Evolutionary conservation across 2,329 filamentous ascomycete genomes (phyloP).

Genomic region (Aureobasidium sp.): DNA sequence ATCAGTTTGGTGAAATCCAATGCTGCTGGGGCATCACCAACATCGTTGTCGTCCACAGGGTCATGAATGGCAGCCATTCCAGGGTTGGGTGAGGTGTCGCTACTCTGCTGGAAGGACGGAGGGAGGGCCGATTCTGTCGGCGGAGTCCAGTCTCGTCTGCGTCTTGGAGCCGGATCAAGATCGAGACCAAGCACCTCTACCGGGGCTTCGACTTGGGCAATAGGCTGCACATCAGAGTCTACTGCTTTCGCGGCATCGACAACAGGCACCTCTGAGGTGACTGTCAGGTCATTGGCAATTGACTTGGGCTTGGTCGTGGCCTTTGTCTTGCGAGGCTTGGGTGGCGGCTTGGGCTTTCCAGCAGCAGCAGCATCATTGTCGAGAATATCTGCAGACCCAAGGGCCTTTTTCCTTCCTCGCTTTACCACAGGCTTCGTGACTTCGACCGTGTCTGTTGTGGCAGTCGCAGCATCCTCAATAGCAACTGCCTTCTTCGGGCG

Average conservation of each 20-base stretch:
- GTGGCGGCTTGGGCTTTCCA: not conserved
- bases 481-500: not conserved
- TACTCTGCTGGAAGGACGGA: conserved; percentile 12
- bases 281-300: not conserved
- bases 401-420: not conserved
- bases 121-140: not conserved
- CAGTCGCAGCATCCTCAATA: not conserved
- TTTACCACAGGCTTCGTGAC: not conserved
- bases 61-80: not conserved
- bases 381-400: not conserved
- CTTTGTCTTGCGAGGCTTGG: not conserved
- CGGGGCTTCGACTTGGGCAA: not conserved
- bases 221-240: not conserved
- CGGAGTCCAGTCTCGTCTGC: conserved; percentile 10
- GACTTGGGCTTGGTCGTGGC: not conserved
- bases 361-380: not conserved
- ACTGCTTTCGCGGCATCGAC: not conserved
- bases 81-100: not conserved
- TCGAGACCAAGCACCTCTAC: not conserved
- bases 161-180: not conserved
- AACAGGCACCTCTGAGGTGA: not conserved
- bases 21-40: not conserved
- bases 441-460: not conserved
- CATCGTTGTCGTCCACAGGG: not conserved
- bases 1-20: conserved; percentile 1